Evolutionary conservation across 768 basidiomycete species (phyloP), one percentile per base, ranked within the genome.

Genomic region (Macrolepiota dolichaula): DNA sequence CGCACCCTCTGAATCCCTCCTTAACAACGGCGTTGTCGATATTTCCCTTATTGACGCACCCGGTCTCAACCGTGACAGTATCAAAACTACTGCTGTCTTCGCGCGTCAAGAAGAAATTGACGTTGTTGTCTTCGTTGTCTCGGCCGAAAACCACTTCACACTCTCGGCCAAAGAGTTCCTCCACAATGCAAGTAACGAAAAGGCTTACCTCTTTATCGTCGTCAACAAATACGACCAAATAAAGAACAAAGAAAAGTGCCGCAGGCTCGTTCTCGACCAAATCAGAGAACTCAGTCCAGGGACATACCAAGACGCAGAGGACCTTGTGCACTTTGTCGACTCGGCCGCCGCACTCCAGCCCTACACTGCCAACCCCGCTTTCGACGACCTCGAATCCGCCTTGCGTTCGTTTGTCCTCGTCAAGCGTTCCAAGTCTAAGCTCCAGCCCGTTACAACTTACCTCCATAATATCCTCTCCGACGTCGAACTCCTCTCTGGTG

Each of bases 31-130:
- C 62, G 87, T 97, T 57, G 94, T 97, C 69, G 93, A 97, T 72
- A 98, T 98, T 68, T 96, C 96, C 11, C 91, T 98, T 68, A 98
- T 98, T 72, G 97, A 99, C 66, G 96, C 96, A 0, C 97, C 97
- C 2, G 97, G 97, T 56, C 86, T 99, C 55, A 99, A 99, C 74
- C 88, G 94, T 51, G 97, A 99, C 74, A 92, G 88, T 62, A 69
- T 95, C 69, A 91, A 96, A 77, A 99, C 97, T 1, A 99, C 96
- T 2, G 92, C 94, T 6, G 79, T 97, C 54, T 98, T 99, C 67
- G 85, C 96, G 36, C 91, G 94, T 17, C 97, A 98, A 73, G 91
- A 96, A 70, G 96, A 98, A 75, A 98, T 99, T 49, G 97, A 99
- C 71, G 96, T 99, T 24, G 86, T 99, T 60, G 96, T 99, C 59